These are phyloP conservation scores for Claviceps spartinae DNA, from an alignment of 2,329 filamentous ascomycete species.

Conservation along the genomic window DNA sequence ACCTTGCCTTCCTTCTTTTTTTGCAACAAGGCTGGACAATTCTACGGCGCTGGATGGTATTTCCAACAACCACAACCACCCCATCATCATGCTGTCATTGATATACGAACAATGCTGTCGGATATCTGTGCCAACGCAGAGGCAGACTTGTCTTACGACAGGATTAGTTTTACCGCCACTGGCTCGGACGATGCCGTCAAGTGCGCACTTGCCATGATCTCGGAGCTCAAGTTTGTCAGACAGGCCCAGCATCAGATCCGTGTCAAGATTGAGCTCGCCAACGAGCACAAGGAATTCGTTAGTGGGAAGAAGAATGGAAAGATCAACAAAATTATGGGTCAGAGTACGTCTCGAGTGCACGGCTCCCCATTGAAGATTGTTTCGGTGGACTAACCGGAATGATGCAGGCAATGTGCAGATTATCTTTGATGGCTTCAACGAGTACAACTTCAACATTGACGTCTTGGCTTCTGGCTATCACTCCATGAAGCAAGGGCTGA, in stretches of 20 bases:
- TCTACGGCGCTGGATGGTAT: constrained; percentile 96
- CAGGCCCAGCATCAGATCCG: constrained; percentile 84
- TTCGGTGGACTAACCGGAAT: neutral
- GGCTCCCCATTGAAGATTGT: neutral
- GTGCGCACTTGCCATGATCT: constrained; percentile 84
- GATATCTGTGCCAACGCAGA: constrained; percentile 95
- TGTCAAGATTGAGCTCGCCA: constrained; percentile 96
- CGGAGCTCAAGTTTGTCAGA: constrained; percentile 78
- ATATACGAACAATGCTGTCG: constrained; percentile 80
- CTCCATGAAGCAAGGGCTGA: constrained; percentile 82
- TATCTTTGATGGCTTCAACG: constrained; percentile 97
- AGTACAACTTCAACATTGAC: constrained; percentile 99
- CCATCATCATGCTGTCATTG: constrained; percentile 48
- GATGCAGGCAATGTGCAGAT: constrained; percentile 77
- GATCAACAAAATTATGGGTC: constrained; percentile 99
- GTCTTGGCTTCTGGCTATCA: constrained; percentile 88
- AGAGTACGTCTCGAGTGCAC: constrained; percentile 39
- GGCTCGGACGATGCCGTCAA: constrained; percentile 96
- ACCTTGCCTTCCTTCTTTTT: neutral
- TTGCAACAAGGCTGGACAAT: constrained; percentile 64
- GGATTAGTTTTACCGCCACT: constrained; percentile 83
- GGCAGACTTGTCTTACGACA: constrained; percentile 88
- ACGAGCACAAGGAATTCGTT: constrained; percentile 98
- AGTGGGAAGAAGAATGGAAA: constrained; percentile 99
- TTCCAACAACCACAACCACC: constrained; percentile 63